phyloP scores from a whole-genome alignment of 768 basidiomycete species.

The Trametes sanguinea region DNA sequence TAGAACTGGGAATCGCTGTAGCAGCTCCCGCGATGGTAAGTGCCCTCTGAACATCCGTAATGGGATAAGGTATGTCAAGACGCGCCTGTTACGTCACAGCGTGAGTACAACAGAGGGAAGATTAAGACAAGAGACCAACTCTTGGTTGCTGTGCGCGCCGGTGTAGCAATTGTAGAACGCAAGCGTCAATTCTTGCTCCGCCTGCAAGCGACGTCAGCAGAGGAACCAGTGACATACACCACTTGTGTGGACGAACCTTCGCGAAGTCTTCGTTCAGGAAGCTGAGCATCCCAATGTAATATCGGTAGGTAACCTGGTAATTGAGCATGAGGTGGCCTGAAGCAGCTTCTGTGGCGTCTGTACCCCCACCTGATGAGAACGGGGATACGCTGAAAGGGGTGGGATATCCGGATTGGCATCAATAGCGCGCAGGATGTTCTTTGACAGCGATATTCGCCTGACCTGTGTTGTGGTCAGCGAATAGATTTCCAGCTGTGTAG shows the following conservation, averaged over 20 bases:
- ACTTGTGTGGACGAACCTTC: conserved; percentile 53
- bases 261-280: conserved; percentile 91
- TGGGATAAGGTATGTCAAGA: conserved; percentile 88
- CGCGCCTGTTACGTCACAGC: conserved; percentile 55
- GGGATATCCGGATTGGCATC: conserved; percentile 86
- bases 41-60: conserved; percentile 86
- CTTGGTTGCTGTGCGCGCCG: conserved; percentile 71
- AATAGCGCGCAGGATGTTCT: conserved; percentile 89
- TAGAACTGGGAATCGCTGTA: conserved; percentile 73
- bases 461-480: conserved; percentile 51
- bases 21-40: conserved; percentile 72
- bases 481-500: neutral
- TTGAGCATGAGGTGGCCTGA: conserved; percentile 9
- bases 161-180: conserved; percentile 85
- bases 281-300: conserved; percentile 92
- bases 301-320: conserved; percentile 84
- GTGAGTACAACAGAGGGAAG: conserved; percentile 6
- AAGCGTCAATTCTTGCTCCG: conserved; percentile 83
- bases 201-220: conserved; percentile 42
- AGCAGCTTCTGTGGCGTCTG: neutral
- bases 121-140: conserved; percentile 52
- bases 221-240: neutral
- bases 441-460: conserved; percentile 86
- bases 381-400: conserved; percentile 70
- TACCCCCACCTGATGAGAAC: conserved; percentile 74